Percentiles rank a stretch among this genome's conserved stretches.
Conservation (phyloP, 1,284 basidiomycete genomes). For the Apiotrichum domesticum region DNA sequence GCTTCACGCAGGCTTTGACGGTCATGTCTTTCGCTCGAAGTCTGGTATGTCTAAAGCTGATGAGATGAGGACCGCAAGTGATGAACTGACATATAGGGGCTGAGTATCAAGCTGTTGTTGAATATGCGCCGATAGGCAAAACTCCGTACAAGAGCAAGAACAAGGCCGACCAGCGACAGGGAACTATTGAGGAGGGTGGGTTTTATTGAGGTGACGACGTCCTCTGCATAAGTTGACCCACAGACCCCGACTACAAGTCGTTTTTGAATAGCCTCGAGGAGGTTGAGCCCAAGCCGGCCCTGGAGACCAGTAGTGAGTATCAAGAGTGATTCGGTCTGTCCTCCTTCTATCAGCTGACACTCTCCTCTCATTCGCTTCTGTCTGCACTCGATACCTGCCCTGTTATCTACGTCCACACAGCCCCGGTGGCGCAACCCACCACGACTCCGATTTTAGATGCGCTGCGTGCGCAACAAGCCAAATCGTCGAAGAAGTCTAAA, state of each 20-base stretch:
- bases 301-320: slow-evolving; percentile 59
- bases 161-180: slow-evolving; percentile 42
- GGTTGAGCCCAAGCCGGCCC: slow-evolving; percentile 48
- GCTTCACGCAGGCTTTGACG: slow-evolving; percentile 83
- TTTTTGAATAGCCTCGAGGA: slow-evolving; percentile 60
- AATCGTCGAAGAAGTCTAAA: slow-evolving; percentile 8
- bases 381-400: too few relatives aligned
- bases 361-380: too few relatives aligned
- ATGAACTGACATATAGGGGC: slow-evolving; percentile 55
- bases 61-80: neutral
- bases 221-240: neutral
- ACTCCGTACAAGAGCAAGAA: slow-evolving; percentile 34
- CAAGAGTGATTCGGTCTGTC: neutral
- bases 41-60: slow-evolving; percentile 56
- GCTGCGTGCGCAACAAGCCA: slow-evolving; percentile 54
- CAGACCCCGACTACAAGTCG: slow-evolving; percentile 73
- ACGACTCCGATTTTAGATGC: slow-evolving; percentile 84
- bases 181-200: slow-evolving; percentile 41
- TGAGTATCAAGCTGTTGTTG: slow-evolving; percentile 80
- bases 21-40: slow-evolving; percentile 86
- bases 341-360: neutral
- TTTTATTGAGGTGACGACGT: neutral
- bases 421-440: slow-evolving; percentile 49
- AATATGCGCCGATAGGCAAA: slow-evolving; percentile 90
- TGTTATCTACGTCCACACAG: slow-evolving; percentile 8